Evolutionary conservation across 805 yeast species (phyloP), one percentile per base, ranked within the genome.

Genomic region (Candida taoyuanica): DNA sequence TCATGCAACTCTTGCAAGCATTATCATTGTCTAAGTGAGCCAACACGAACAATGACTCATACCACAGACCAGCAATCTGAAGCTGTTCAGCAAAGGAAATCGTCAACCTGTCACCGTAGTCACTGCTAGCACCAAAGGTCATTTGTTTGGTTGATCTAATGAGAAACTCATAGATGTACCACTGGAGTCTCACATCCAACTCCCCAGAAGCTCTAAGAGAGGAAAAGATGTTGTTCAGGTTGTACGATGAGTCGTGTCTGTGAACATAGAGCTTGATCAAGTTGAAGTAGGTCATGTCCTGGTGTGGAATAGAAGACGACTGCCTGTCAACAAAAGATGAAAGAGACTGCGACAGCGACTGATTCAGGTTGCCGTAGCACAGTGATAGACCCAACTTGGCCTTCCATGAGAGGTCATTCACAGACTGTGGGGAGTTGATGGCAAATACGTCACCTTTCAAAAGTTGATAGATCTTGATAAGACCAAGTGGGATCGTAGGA

Each of bases 361-460:
- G 56, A 42, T 65, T 68, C 15, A 65, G 47, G 44, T 74, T 71
- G 7, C 85, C 86, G 59, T 80, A 89, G 53, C 74, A 76, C n/a
- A 88, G 49, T 15, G 68, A 55, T 37, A 85, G 47, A 1, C 78
- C 76, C 23, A 89, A 65, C 17, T 73, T 67, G 23, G 81, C 65
- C 41, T 73, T 68, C 94, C 96, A 85, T 13, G 81, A 71, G 20
- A 84, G 65, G 2, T 69, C 74, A 3, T 60, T 62, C 3, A 71
- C 60, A 4, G 64, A 60, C 3, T 60, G 62, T 17, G 63, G 52
- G 19, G 48, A 36, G 5, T 52, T 48, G 5, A 49, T 46, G 2
- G 55, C 45, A 14, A 67, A 52, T 13, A 68, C 50, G 7, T 69
- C 62, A 11, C 85, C 85, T 3, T 83, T 65, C 14, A 89, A 63